These are phyloP conservation scores for Cladorrhinum samala DNA, from an alignment of 495 filamentous ascomycete genomes.

Conservation along the genomic window DNA sequence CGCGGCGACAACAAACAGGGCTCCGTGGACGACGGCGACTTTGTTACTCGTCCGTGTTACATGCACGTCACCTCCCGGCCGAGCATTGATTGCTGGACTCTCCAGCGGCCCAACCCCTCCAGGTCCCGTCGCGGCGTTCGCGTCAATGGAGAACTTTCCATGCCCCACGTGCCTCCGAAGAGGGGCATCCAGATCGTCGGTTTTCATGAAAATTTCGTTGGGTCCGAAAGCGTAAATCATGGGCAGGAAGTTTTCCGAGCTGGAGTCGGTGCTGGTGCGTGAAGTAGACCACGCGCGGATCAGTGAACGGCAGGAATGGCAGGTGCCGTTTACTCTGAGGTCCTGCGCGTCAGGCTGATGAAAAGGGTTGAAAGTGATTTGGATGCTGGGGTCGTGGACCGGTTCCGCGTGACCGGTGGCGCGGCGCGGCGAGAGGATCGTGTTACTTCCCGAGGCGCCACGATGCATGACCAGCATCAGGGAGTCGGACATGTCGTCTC, in stretches of 20 bases:
- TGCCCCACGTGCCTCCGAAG: slow-evolving; percentile 49
- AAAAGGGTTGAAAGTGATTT: neutral
- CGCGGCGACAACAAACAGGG: slow-evolving; percentile 47
- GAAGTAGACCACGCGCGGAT: neutral
- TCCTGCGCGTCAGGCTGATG: neutral
- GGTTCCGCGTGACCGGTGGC: neutral
- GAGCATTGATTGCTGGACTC: slow-evolving; percentile 9
- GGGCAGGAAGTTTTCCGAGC: slow-evolving; percentile 3
- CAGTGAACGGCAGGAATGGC: neutral
- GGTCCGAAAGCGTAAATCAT: slow-evolving; percentile 56
- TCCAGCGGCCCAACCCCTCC: slow-evolving; percentile 13
- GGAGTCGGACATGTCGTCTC: neutral
- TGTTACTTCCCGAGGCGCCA: neutral
- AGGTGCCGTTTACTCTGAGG: neutral
- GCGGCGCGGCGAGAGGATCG: neutral
- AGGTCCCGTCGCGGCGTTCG: slow-evolving; percentile 41
- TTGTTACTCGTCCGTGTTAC: slow-evolving; percentile 4
- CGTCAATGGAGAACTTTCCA: slow-evolving; percentile 50
- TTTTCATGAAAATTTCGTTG: slow-evolving; percentile 18
- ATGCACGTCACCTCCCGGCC: slow-evolving; percentile 20
- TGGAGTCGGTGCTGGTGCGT: neutral
- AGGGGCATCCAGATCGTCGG: slow-evolving; percentile 35
- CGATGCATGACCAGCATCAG: neutral
- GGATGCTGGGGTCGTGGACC: neutral
- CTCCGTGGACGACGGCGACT: slow-evolving; percentile 41